Base-by-base conservation (phyloP, 495 filamentous ascomycete genomes). In the Aspergillus incahuasiensis region DNA sequence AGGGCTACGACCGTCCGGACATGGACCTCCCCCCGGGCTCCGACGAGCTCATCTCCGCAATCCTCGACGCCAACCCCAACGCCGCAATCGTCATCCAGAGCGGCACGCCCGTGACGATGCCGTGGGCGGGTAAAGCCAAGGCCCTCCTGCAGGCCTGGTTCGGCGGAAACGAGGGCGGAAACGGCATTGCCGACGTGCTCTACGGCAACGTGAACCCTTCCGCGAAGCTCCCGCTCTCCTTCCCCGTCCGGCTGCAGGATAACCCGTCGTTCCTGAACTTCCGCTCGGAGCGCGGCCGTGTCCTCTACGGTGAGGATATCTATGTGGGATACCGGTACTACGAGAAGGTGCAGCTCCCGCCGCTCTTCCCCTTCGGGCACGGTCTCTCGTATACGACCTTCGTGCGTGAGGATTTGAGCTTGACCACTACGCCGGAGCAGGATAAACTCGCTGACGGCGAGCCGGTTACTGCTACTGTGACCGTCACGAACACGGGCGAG, bases 251-350 rank as follows among this genome's bases (percentile, higher is more conserved):
- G 32, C 63, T 88, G 1, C 78, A 88, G 64, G 85, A 92, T 59
- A 90, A 86, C 67, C 88, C 89, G 1, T 83, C 84, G 5, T 92
- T 84, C 66, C 69, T 88, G 43, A 91, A 89, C 71, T 91, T 84
- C 72, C 86, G 87, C 6, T 87, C 87, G 49, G 90, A 94, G 68
- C 86, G 89, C 60, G 75, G 82, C 38, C 80, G 85, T 48, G 87
- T 91, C 9, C 73, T 90, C 6, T 92, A 92, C 63, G 86, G 87
- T 43, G 89, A 92, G 68, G 85, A 86, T 55, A 72, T 95, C 46
- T 92, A 87, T 66, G 85, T 95, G 51, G 89, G 90, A 2, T 95
- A 95, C 67, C 76, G 87, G 2, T 87, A 88, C 72, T 95, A 90
- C 72, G 90, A 95, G 65, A 82, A 84, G 43, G 67, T 79, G n/a